Base-by-base conservation (phyloP, 2,329 filamentous ascomycete species). In the Shiraia sp. region DNA sequence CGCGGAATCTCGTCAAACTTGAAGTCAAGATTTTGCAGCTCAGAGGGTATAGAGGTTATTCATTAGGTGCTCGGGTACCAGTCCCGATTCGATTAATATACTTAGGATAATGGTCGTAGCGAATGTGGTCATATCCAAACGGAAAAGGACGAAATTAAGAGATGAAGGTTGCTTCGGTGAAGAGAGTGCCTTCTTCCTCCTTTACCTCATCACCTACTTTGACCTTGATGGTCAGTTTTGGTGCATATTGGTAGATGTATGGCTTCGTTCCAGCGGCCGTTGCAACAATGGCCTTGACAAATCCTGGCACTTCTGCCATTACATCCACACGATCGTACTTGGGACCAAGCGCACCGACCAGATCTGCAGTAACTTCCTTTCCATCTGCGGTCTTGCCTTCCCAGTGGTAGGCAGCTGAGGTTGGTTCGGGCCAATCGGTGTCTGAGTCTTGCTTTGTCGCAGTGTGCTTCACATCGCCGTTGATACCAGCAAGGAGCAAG, bases 141-240 rank as follows among this genome's bases (percentile, higher is more conserved):
- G 8, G 19, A 22, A 34, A 31, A 27, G 32, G 17, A 32, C 15
- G 32, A n/a, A 40, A 52, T 69, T 65, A 86, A 37, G 87, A 90
- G 72, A 99, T 95, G 75, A 97, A 99, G n/a, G 91, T 96, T 2
- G 93, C 90, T 75, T 99, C 93, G 42, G 81, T 83, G 72, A 95
- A 95, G 40, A 95, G 73, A 32, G 73, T 76, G 33, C 93, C 93
- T 63, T 90, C 77, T 70, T 97, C 92, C 13, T 79, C 76, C 48
- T 84, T 80, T 60, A 91, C 87, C 59, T 88, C 79, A 44, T 90
- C 90, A 34, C 88, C 90, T 51, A 92, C 79, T 72, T 91, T 93
- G 57, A 99, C 63, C 77, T 93, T 92, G 56, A 99, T 74, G 12
- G 81, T 81, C 42, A 89, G 78, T 61, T 81, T 81, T 43, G 88